A percentile compares a stretch with the other conserved stretches of the same genome.
Conservation (phyloP, 805 yeast genomes). For the Cephaloascus fragrans region DNA sequence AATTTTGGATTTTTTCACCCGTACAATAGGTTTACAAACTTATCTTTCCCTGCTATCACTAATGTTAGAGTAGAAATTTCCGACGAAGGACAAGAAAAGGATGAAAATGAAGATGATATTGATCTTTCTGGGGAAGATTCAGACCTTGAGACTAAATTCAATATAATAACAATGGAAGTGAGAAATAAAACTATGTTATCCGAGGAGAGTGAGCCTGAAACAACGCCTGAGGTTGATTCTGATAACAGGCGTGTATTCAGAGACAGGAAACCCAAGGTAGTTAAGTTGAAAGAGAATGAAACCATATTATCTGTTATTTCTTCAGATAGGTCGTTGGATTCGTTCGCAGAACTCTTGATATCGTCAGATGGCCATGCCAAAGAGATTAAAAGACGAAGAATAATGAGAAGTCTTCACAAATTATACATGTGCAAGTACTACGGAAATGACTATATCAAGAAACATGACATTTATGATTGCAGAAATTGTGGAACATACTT, state of each 20-base stretch:
- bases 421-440: conserved; percentile 8
- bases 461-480: conserved; percentile 12
- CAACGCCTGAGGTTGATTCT: no score
- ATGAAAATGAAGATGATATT: background rate
- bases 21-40: background rate
- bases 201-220: background rate
- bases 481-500: conserved; percentile 17
- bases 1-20: background rate
- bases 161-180: background rate
- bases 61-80: no score
- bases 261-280: background rate
- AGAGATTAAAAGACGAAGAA: no score
- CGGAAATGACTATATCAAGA: conserved; percentile 1
- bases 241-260: background rate
- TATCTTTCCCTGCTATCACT: background rate
- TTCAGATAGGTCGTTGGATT: background rate
- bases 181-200: background rate
- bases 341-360: background rate
- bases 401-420: conserved; percentile 12
- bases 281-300: background rate
- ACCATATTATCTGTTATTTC: background rate
- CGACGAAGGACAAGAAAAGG: background rate
- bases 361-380: no score
- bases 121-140: no score
- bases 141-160: no score